phyloP scores from a whole-genome alignment of 305 asterid genomes.

The Rubia peregrina region DNA sequence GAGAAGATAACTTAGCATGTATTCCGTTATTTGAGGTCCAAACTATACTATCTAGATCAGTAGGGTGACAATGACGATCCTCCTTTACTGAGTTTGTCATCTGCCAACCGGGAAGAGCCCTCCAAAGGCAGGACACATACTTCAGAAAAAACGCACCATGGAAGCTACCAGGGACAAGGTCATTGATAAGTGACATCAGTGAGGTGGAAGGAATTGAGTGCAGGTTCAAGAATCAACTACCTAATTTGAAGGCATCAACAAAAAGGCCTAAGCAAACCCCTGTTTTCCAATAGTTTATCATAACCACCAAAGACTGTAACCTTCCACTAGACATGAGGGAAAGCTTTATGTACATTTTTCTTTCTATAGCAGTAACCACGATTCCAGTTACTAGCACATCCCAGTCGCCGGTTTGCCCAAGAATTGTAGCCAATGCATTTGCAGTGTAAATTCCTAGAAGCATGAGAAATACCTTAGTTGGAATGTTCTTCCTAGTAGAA shows the following conservation, averaged over 20 bases:
- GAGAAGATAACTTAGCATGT: not conserved
- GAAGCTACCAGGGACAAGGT: slow-evolving; percentile 4
- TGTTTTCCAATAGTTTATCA: slow-evolving; percentile 90
- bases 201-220: not conserved
- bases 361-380: slow-evolving; percentile 89
- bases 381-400: slow-evolving; percentile 93
- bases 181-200: not conserved
- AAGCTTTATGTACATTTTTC: slow-evolving; percentile 81
- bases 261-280: slow-evolving; percentile 90
- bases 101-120: not conserved
- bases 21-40: not conserved
- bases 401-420: slow-evolving; percentile 98
- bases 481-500: slow-evolving; percentile 77
- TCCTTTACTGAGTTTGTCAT: not conserved
- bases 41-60: not conserved
- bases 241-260: slow-evolving; percentile 90
- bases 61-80: not conserved
- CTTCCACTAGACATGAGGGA: slow-evolving; percentile 37
- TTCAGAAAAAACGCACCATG: not conserved
- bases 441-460: slow-evolving; percentile 94
- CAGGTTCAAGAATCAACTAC: slow-evolving; percentile 40
- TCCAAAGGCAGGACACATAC: not conserved
- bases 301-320: slow-evolving; percentile 59
- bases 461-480: slow-evolving; percentile 77
- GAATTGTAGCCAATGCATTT: slow-evolving; percentile 86